A percentile compares a stretch with the other conserved stretches of the same genome.
These are phyloP conservation scores for Boletus fagicola DNA, from an alignment of 768 basidiomycete species.

Conservation along the genomic window DNA sequence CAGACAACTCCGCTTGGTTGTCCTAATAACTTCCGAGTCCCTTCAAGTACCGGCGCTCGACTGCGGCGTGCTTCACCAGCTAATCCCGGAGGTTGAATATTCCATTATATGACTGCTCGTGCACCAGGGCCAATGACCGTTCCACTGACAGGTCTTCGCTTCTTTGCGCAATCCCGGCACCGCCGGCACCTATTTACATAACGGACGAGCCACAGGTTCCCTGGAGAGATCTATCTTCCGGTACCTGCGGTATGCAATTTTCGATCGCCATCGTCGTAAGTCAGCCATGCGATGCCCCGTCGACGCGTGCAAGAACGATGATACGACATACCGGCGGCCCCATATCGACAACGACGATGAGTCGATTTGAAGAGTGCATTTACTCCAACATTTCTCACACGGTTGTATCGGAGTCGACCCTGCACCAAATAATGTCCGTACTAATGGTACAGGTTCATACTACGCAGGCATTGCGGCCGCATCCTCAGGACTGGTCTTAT, in stretches of 20 bases:
- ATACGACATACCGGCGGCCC: not conserved
- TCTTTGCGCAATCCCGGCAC: not conserved
- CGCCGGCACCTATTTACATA: not conserved
- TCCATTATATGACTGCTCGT: not conserved
- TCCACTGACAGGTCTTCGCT: not conserved
- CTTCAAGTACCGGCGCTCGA: not conserved
- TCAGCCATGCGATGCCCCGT: not conserved
- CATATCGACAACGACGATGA: not conserved
- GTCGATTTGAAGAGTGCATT: not conserved
- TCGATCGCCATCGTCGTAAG: not conserved
- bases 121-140: not conserved
- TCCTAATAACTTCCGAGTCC: not conserved
- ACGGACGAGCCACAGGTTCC: not conserved
- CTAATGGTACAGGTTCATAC: too few relatives aligned
- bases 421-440: too few relatives aligned
- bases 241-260: not conserved
- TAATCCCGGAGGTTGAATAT: not conserved
- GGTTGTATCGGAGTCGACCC: not conserved
- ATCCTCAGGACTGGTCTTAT: not conserved
- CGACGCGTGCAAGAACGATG: not conserved
- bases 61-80: not conserved
- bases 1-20: not conserved
- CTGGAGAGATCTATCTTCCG: not conserved
- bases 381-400: not conserved
- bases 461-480: too few relatives aligned